These are phyloP conservation scores for Lactifluus hygrophoroides DNA, from an alignment of 768 basidiomycete genomes.

Conservation along the genomic window DNA sequence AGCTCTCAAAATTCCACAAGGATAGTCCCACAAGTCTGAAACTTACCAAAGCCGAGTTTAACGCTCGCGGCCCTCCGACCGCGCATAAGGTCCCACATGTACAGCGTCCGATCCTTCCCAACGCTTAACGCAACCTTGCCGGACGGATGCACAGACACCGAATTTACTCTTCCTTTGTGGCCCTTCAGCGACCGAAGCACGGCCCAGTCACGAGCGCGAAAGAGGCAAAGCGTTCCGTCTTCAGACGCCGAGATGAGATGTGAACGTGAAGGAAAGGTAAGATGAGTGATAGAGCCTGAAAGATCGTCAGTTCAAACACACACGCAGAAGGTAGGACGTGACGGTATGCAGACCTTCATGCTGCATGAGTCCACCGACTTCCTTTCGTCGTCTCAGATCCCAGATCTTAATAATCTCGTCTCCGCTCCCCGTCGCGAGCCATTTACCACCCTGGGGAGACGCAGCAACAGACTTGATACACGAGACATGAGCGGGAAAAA, in stretches of 20 bases:
- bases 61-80: conserved; percentile 85
- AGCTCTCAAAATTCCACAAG: neutral
- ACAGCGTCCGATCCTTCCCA: conserved; percentile 77
- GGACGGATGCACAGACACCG: conserved; percentile 84
- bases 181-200: conserved; percentile 83
- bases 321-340: neutral
- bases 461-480: conserved; percentile 87
- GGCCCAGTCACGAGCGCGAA: conserved; percentile 90
- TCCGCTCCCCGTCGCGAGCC: conserved; percentile 91
- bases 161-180: conserved; percentile 89
- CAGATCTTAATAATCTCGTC: conserved; percentile 97
- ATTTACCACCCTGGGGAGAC: conserved; percentile 85
- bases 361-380: conserved; percentile 91
- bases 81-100: conserved; percentile 99
- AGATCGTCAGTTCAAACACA: neutral
- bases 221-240: conserved; percentile 84
- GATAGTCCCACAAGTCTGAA: neutral
- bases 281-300: conserved; percentile 83
- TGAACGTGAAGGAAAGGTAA: conserved; percentile 79
- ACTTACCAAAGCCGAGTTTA: conserved; percentile 78
- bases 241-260: conserved; percentile 89
- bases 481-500: conserved; percentile 94
- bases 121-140: conserved; percentile 89
- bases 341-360: conserved; percentile 61
- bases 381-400: conserved; percentile 87